These are phyloP conservation scores for Skeletonema menzelii DNA, from an alignment of 108 stramenopile species.

Conservation along the genomic window DNA sequence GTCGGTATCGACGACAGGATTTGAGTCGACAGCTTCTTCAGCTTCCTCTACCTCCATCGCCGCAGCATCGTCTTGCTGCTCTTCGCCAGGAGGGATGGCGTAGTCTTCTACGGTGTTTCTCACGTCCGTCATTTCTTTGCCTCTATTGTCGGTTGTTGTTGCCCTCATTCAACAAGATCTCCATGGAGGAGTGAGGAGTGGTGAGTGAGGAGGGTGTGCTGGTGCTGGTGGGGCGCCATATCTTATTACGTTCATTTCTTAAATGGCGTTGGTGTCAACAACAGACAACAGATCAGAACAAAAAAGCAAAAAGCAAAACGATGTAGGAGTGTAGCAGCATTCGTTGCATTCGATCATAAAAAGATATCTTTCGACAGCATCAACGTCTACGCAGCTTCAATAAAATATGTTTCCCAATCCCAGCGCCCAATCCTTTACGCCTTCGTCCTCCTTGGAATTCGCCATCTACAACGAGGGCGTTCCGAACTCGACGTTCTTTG, in stretches of 20 bases:
- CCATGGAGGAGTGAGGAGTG: not conserved
- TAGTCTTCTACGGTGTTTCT: not conserved
- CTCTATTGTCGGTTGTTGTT: not conserved
- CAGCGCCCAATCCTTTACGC: constrained; percentile 29
- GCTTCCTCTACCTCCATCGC: not conserved
- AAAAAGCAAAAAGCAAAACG: too few relatives aligned
- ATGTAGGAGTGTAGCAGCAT: too few relatives aligned
- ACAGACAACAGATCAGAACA: not conserved
- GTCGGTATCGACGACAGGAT: constrained; percentile 5
- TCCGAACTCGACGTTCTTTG: constrained; percentile 27
- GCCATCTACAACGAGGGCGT: constrained; percentile 48
- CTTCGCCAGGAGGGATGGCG: not conserved
- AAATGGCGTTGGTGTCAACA: not conserved
- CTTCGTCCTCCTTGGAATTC: constrained; percentile 18
- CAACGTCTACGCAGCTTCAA: not conserved
- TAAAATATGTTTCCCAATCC: constrained; percentile 30
- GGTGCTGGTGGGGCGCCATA: too few relatives aligned
- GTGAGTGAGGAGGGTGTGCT: too few relatives aligned
- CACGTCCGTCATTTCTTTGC: not conserved
- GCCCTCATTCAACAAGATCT: not conserved
- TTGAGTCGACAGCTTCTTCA: not conserved
- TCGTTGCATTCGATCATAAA: not conserved
- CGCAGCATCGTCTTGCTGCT: not conserved
- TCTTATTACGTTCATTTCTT: not conserved
- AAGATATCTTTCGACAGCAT: not conserved